Conservation (phyloP, 2,329 filamentous ascomycete genomes). For the Neonectria ditissima region DNA sequence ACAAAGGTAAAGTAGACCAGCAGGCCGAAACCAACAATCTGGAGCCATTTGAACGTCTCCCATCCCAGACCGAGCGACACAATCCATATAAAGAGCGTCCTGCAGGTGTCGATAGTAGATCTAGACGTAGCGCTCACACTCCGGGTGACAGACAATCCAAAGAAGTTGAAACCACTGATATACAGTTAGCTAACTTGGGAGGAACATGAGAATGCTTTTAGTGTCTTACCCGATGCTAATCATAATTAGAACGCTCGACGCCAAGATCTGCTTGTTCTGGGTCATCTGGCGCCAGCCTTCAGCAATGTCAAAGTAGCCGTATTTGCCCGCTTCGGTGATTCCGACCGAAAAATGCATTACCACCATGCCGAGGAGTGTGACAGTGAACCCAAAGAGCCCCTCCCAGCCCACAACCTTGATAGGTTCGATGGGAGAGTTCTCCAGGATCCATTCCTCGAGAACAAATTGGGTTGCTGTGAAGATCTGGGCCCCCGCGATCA, state of each 20-base stretch:
- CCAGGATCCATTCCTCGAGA: constrained; percentile 91
- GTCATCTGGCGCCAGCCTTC: constrained; percentile 88
- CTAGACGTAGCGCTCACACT: constrained; percentile 91
- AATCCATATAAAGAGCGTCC: constrained; percentile 98
- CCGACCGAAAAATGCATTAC: constrained; percentile 84
- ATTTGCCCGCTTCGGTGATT: constrained; percentile 75
- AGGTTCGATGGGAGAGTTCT: constrained; percentile 74
- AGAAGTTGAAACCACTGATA: constrained; percentile 94
- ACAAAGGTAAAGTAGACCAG: constrained; percentile 97
- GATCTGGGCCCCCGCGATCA: constrained; percentile 95
- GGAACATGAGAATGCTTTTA: background rate
- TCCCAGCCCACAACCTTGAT: constrained; percentile 97
- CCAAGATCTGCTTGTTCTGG: constrained; percentile 74
- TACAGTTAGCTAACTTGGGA: constrained; percentile 33
- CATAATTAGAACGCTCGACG: constrained; percentile 93
- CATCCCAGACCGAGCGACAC: constrained; percentile 92
- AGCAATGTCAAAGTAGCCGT: constrained; percentile 90
- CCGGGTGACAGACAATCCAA: constrained; percentile 92
- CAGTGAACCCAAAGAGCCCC: constrained; percentile 86
- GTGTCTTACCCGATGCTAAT: constrained; percentile 87
- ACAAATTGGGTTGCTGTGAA: constrained; percentile 98
- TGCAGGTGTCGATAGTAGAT: constrained; percentile 96
- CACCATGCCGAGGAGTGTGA: constrained; percentile 83
- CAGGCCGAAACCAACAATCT: constrained; percentile 87
- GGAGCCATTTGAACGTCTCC: constrained; percentile 98